A percentile compares a stretch with the other conserved stretches of the same genome.
Evolutionary conservation across 176 grass and related monocot species (phyloP).

Genomic region (Typha latifolia): DNA sequence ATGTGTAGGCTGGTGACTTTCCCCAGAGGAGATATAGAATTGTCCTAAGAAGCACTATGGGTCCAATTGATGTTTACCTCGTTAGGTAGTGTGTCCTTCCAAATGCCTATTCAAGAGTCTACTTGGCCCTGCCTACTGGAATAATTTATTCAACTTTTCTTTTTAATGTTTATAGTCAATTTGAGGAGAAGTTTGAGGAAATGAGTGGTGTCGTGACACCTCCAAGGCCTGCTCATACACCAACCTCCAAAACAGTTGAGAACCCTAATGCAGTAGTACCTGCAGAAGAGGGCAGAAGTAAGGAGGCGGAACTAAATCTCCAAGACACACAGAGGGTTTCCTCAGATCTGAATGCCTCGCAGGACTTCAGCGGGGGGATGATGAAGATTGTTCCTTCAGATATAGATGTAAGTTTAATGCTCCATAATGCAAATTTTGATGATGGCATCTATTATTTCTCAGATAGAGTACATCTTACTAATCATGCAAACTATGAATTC

Average conservation of each 20-base stretch:
- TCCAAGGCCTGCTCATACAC: conserved; percentile 29
- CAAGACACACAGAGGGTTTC: conserved; percentile 26
- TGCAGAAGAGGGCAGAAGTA: conserved; percentile 28
- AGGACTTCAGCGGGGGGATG: conserved; percentile 58
- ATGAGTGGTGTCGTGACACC: conserved; percentile 31
- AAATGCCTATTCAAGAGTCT: no score
- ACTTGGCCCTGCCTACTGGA: no score
- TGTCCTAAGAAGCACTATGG: conserved; percentile 82
- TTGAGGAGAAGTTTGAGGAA: conserved; percentile 69
- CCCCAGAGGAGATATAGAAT: conserved; percentile 79
- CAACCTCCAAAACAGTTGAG: conserved; percentile 26
- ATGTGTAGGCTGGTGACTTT: conserved; percentile 54
- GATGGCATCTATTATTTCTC: no score
- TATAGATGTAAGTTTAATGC: conserved; percentile 47
- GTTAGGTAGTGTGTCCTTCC: conserved; percentile 48
- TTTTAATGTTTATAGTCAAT: conserved; percentile 42
- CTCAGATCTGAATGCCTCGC: conserved; percentile 39
- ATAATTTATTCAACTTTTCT: background rate
- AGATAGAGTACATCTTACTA: background rate
- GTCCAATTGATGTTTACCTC: conserved; percentile 84
- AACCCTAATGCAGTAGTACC: conserved; percentile 18
- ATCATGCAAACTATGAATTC: background rate
- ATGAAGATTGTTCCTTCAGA: conserved; percentile 79
- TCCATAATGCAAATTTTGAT: background rate
- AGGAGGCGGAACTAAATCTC: conserved; percentile 25